Conservation (phyloP, 495 filamentous ascomycete species). For the Gamarada debralockiae region DNA sequence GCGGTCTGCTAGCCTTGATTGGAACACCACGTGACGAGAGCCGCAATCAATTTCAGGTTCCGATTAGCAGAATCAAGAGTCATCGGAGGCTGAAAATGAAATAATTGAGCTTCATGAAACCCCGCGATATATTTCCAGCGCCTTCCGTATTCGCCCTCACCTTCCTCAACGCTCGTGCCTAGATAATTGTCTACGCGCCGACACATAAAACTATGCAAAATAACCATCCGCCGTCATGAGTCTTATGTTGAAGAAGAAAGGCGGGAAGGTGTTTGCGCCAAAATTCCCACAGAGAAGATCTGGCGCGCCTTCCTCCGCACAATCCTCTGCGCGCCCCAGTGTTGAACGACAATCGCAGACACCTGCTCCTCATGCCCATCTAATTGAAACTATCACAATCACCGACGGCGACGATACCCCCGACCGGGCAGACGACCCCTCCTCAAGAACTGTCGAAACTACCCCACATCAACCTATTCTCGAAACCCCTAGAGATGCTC, state of each 20-base stretch:
- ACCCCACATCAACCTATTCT: background rate
- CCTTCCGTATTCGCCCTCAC: too few relatives aligned
- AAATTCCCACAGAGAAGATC: slow-evolving; percentile 13
- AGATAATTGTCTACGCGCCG: too few relatives aligned
- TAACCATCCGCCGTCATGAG: slow-evolving; percentile 13
- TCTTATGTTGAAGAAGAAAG: background rate
- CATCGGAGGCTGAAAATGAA: too few relatives aligned
- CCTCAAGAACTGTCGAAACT: background rate
- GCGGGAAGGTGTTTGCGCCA: background rate
- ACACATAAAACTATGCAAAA: too few relatives aligned
- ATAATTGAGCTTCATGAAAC: too few relatives aligned
- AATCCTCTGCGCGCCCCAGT: slow-evolving; percentile 20
- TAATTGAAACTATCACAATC: background rate
- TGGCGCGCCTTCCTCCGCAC: slow-evolving; percentile 7
- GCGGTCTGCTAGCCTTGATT: too few relatives aligned
- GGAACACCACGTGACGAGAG: too few relatives aligned
- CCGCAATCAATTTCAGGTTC: too few relatives aligned
- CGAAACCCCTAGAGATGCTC: too few relatives aligned
- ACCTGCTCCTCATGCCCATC: slow-evolving; percentile 11
- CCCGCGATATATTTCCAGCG: too few relatives aligned
- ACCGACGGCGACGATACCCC: background rate
- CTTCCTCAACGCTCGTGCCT: too few relatives aligned
- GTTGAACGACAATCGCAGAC: slow-evolving; percentile 26
- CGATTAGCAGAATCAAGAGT: too few relatives aligned
- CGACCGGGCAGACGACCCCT: background rate